A percentile compares a stretch with the other conserved stretches of the same genome.
These are phyloP conservation scores for Centrapalus pauciflorus DNA, from an alignment of 129 eudicot genomes.

Conservation along the genomic window DNA sequence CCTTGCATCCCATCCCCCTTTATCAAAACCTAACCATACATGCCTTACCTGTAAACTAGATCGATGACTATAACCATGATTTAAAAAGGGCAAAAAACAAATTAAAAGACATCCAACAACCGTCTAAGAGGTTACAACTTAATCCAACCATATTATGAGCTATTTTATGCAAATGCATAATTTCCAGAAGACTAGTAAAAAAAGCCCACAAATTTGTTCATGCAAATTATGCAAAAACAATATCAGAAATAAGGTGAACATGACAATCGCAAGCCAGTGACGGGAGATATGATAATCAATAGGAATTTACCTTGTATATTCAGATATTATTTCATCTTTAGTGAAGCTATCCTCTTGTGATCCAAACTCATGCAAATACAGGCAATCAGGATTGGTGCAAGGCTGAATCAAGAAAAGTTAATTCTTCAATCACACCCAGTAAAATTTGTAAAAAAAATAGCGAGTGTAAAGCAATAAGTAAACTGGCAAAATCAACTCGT, in stretches of 20 bases:
- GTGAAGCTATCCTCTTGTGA: conserved; percentile 95
- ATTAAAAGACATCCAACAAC: not conserved
- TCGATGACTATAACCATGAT: not conserved
- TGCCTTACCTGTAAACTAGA: not conserved
- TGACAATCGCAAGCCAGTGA: not conserved
- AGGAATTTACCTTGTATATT: conserved; percentile 75
- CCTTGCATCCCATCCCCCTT: not conserved
- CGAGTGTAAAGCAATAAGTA: not conserved
- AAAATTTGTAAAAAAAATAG: not conserved
- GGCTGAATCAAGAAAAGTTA: conserved; percentile 58
- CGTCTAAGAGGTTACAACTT: not conserved
- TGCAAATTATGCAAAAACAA: not conserved
- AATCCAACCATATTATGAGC: not conserved
- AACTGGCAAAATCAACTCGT: not conserved
- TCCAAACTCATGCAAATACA: conserved; percentile 97
- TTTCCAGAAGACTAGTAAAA: not conserved
- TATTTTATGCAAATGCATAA: not conserved
- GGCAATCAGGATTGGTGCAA: conserved; percentile 94
- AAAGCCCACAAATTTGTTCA: not conserved
- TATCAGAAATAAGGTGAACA: not conserved
- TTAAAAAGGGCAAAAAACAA: not conserved
- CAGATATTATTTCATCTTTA: conserved; percentile 92
- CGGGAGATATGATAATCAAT: not conserved
- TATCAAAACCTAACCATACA: conserved; percentile 8
- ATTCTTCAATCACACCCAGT: not conserved